Conservation (phyloP, 176 grass and related monocot genomes). For the Hyparrhenia diplandra region DNA sequence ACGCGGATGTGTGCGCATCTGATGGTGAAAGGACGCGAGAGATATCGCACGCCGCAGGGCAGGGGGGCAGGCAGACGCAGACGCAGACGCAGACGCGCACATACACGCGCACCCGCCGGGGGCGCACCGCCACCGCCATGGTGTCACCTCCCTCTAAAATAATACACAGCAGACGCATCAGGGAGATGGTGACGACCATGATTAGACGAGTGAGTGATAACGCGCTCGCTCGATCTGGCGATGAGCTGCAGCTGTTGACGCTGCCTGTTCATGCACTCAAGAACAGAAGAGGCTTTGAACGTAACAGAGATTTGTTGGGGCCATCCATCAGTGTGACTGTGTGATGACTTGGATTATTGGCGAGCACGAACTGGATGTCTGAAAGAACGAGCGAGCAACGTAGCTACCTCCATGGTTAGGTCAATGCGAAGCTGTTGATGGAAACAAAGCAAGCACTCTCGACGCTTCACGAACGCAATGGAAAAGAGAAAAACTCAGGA, state of each 20-base stretch:
- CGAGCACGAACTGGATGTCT: constrained; percentile 2
- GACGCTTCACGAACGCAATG: not conserved
- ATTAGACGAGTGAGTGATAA: constrained; percentile 10
- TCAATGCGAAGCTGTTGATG: constrained; percentile 8
- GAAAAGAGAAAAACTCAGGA: not conserved
- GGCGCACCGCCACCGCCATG: too few species aligned
- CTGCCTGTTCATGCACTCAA: constrained; percentile 7
- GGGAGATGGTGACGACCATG: too few species aligned
- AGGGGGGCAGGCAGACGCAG: too few species aligned
- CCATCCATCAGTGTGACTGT: not conserved
- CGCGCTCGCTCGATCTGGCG: not conserved
- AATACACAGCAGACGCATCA: too few species aligned
- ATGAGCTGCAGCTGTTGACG: constrained; percentile 25
- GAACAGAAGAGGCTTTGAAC: not conserved
- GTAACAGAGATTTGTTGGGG: not conserved
- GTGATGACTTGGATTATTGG: not conserved
- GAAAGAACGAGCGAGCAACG: not conserved
- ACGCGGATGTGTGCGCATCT: constrained; percentile 23
- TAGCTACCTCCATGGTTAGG: not conserved
- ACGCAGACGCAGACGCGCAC: not conserved
- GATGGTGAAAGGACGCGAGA: constrained; percentile 21
- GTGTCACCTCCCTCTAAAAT: too few species aligned
- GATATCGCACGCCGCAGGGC: not conserved
- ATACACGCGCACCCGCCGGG: not conserved
- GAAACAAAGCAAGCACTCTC: not conserved